Conservation (phyloP, 1,284 basidiomycete species). For the Volvariella volvacea region DNA sequence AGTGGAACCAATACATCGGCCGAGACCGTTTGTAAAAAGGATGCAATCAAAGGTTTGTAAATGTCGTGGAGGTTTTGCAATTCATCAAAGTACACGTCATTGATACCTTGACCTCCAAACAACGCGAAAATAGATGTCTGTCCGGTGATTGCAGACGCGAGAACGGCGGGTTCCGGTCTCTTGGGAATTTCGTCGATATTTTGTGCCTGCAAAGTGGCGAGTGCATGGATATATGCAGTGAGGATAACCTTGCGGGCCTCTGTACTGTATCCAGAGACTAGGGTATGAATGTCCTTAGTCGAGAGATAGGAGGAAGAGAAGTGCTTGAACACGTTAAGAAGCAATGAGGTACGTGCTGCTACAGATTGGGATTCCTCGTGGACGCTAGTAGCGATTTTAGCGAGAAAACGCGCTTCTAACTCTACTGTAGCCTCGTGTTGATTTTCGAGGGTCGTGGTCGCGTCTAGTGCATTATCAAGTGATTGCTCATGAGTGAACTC, state of each 20-base stretch:
- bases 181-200: constrained; percentile 55
- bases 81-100: constrained; percentile 98
- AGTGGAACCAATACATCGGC: constrained; percentile 69
- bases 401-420: constrained; percentile 76
- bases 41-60: constrained; percentile 80
- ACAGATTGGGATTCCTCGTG: constrained; percentile 45
- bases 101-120: constrained; percentile 98
- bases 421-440: constrained; percentile 62
- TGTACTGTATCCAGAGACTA: constrained; percentile 70
- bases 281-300: constrained; percentile 73
- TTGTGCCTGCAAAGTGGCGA: constrained; percentile 64
- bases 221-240: constrained; percentile 75
- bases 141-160: constrained; percentile 63
- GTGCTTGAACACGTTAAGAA: constrained; percentile 66
- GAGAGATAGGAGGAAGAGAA: constrained; percentile 78
- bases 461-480: constrained; percentile 46
- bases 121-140: constrained; percentile 86
- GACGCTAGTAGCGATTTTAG: constrained; percentile 61
- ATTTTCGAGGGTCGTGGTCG: constrained; percentile 45
- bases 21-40: constrained; percentile 64
- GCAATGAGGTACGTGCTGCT: constrained; percentile 58
- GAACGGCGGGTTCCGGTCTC: constrained; percentile 67
- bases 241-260: constrained; percentile 77
- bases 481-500: constrained; percentile 72
- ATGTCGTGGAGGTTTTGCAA: constrained; percentile 87